Evolutionary conservation across 2,329 filamentous ascomycete species (phyloP).

Genomic region (Pyrenochaeta sp.): DNA sequence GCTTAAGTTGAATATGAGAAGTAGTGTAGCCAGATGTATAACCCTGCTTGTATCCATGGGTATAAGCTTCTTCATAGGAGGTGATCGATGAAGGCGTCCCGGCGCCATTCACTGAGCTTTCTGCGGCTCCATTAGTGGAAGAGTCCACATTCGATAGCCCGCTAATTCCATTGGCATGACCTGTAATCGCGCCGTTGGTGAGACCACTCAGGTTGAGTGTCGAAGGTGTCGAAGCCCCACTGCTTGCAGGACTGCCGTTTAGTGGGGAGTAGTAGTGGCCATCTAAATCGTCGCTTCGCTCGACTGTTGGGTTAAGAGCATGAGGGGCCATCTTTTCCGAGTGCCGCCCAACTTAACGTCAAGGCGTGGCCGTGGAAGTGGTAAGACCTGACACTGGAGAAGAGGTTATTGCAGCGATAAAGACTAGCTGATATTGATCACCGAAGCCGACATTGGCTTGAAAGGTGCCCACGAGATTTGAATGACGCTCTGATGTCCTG

Average conservation of each 20-base stretch:
- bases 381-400: not conserved
- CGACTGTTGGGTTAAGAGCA: conserved; percentile 24
- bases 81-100: not conserved
- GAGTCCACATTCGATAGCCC: not conserved
- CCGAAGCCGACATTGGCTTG: not conserved
- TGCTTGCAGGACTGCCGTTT: not conserved
- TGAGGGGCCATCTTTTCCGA: conserved; percentile 26
- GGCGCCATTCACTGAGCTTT: not conserved
- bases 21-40: conserved; percentile 16
- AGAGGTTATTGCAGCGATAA: not conserved
- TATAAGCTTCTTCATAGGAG: conserved; percentile 24
- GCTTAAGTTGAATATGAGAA: conserved; percentile 23
- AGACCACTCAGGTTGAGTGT: not conserved
- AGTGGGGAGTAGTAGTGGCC: not conserved
- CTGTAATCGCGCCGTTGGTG: not conserved
- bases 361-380: not conserved
- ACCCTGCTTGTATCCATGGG: conserved; percentile 27
- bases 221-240: not conserved
- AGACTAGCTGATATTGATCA: not conserved
- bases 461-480: not conserved
- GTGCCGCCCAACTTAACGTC: not conserved
- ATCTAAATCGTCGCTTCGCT: conserved; percentile 13
- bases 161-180: conserved; percentile 4
- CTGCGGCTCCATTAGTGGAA: not conserved
- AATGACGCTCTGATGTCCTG: not conserved